Evolutionary conservation across 129 eudicot genomes (phyloP).

Genomic region (Flaveria brownii): DNA sequence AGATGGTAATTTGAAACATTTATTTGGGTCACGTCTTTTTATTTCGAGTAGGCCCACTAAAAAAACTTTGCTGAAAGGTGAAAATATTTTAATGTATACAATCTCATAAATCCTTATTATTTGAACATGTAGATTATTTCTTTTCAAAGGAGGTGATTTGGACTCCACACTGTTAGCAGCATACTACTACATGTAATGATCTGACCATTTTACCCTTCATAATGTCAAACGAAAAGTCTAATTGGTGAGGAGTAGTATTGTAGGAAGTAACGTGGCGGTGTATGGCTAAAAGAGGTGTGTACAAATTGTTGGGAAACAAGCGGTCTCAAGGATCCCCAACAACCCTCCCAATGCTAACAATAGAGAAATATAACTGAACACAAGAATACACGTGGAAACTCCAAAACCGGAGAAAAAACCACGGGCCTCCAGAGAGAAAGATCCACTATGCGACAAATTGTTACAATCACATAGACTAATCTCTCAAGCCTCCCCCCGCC

Average conservation of each 20-base stretch:
- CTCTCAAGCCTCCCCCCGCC: no score
- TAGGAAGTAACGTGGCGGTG: not conserved
- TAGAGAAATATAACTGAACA: no score
- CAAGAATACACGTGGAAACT: no score
- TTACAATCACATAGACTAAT: no score
- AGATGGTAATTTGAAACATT: not conserved
- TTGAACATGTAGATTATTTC: not conserved
- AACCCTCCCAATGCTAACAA: no score
- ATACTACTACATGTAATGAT: not conserved
- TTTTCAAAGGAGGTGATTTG: not conserved
- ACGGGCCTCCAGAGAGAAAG: no score
- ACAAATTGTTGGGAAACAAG: no score
- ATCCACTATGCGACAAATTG: no score
- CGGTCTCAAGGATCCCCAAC: no score
- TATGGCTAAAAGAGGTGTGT: slow-evolving; percentile 3
- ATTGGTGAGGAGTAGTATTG: not conserved
- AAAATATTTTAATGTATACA: not conserved
- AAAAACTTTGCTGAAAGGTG: not conserved
- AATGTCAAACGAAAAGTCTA: not conserved
- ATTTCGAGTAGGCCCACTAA: not conserved
- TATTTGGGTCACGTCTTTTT: not conserved
- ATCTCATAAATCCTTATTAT: not conserved
- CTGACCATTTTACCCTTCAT: not conserved
- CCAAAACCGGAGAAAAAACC: no score
- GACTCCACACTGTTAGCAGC: not conserved